These are phyloP conservation scores for Auxenochlorella pyrenoidosa DNA, from an alignment of 139 green algal genomes.

Conservation along the genomic window DNA sequence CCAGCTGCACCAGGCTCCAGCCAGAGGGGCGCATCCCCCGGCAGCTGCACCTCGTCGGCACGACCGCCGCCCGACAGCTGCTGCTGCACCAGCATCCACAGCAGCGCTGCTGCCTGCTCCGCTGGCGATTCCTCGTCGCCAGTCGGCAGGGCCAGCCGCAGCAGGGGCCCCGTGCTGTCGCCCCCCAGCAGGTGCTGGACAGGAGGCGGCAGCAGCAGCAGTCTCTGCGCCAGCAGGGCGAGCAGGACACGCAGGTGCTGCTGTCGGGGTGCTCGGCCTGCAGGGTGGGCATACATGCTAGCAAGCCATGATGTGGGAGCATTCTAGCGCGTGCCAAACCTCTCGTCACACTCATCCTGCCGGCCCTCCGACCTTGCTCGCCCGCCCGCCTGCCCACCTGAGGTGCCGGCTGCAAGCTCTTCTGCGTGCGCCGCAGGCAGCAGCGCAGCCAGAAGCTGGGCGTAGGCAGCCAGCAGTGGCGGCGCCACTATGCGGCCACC, in stretches of 20 bases:
- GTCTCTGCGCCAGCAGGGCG: background rate
- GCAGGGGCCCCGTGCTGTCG: background rate
- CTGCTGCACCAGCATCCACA: slow-evolving; percentile 30
- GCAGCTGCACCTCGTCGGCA: background rate
- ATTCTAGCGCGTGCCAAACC: too few relatives aligned
- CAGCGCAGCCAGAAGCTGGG: background rate
- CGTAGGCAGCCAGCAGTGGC: slow-evolving; percentile 12
- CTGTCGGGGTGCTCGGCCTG: background rate
- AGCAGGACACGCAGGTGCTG: background rate
- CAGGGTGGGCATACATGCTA: background rate
- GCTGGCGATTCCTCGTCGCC: background rate
- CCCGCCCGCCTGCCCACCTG: background rate
- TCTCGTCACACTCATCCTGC: too few relatives aligned
- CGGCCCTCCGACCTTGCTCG: too few relatives aligned
- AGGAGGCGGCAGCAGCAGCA: slow-evolving; percentile 30
- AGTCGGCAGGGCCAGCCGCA: background rate
- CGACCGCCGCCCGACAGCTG: background rate
- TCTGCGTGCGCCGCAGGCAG: background rate
- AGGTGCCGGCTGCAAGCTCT: background rate
- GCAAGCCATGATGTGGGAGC: background rate
- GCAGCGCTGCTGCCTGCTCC: slow-evolving; percentile 4
- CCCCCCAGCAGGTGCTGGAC: slow-evolving; percentile 19
- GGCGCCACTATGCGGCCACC: slow-evolving; percentile 2
- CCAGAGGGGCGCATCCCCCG: background rate
- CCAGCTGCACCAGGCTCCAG: background rate